Base-by-base conservation (phyloP, 192 early-diverging fungal species). In the Rhizophagus clarus region DNA sequence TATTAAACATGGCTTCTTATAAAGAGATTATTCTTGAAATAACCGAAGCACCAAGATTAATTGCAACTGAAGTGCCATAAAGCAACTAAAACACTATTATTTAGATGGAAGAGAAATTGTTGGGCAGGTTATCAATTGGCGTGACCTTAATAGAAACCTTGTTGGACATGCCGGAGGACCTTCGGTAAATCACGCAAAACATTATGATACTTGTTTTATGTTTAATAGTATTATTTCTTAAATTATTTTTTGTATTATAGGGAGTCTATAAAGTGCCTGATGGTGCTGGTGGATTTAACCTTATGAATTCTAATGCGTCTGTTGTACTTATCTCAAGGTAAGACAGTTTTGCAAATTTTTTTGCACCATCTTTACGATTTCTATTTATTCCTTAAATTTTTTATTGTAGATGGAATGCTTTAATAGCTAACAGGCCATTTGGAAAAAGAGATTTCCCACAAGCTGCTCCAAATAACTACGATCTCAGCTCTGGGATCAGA, bases 21-120 rank as follows among this genome's bases (percentile, higher is more conserved):
- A 28, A 26, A 11, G 20, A 68, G 34, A 28, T 26, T 26, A 20
- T 17, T 68, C 29, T 34, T 34, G 49, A 51, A 51, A 51, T 3
- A 51, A n/a, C 42, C 12, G 42, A 72, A 14, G 26, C 29, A n/a
- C n/a, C n/a, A n/a, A n/a, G n/a, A n/a, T n/a, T n/a, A n/a, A n/a
- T n/a, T n/a, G n/a, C n/a, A n/a, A n/a, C n/a, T n/a, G 71, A 72
- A 72, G 34, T 45, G 40, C 0, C 17, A 51, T 72, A 40, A 34
- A 40, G 12, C 5, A 15, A 72, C 22, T 32, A 45, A 72, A 40
- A 72, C 45, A 67, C 8, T 64, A 42, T 37, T 72, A 37, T 72
- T 72, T 72, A 72, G 31, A 72, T 72, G 40, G 12, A 72, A 72
- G 20, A 42, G 71, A 72, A n/a, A 72, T 72, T 45, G 34, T 72